These are phyloP conservation scores for Rhododendron williamsianum DNA, from an alignment of 148 eudicot genomes.

Conservation along the genomic window DNA sequence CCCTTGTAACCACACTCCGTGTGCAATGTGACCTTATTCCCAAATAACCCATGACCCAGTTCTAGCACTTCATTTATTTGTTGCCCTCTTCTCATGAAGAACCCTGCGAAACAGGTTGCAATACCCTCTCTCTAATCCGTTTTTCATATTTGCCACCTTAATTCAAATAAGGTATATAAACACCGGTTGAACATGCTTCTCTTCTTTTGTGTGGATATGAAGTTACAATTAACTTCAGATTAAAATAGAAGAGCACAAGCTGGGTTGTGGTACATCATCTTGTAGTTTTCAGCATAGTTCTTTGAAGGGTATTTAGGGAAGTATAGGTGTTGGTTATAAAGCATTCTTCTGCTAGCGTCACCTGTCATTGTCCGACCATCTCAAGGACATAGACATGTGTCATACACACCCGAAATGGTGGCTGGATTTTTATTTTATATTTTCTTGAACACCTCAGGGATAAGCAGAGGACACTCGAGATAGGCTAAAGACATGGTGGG, in stretches of 20 bases:
- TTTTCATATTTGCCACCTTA: background rate
- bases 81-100: background rate
- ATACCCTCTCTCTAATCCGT: no score
- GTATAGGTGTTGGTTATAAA: background rate
- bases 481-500: background rate
- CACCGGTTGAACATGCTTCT: background rate
- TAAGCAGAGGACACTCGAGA: background rate
- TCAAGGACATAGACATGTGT: background rate
- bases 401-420: background rate
- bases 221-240: background rate
- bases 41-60: background rate
- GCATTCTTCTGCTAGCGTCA: background rate
- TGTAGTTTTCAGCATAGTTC: background rate
- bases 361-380: background rate
- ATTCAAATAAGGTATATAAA: background rate
- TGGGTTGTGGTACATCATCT: background rate
- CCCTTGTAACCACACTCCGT: no score
- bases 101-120: background rate
- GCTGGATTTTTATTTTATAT: background rate
- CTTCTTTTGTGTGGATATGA: background rate
- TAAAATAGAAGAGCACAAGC: background rate
- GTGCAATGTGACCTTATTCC: background rate
- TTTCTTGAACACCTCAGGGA: background rate
- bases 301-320: background rate
- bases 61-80: background rate